phyloP scores from a whole-genome alignment of 192 early-diverging fungal genomes.

The Chytriomyces hyalinus region DNA sequence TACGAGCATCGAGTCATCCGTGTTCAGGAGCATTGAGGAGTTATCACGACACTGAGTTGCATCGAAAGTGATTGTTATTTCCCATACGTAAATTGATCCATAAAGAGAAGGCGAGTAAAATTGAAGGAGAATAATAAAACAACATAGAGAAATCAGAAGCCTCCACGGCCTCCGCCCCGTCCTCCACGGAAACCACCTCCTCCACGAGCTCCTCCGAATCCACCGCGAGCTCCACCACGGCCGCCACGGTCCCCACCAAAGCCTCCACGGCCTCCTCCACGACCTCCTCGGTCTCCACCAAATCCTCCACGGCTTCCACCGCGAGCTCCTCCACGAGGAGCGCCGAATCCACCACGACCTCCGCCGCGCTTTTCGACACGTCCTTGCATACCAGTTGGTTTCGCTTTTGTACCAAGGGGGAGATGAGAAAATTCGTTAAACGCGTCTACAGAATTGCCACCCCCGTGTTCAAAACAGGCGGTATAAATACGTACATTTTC shows the following conservation, averaged over 20 bases:
- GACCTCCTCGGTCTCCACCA: conserved; percentile 37
- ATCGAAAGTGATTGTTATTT: too few species aligned
- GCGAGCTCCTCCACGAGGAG: conserved; percentile 46
- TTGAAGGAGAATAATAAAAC: background rate
- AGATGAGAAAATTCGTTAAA: background rate
- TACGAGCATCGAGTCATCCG: too few species aligned
- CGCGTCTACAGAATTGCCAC: background rate
- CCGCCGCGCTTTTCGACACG: conserved; percentile 62
- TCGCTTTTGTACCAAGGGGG: conserved; percentile 45
- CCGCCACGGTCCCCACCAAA: conserved; percentile 25
- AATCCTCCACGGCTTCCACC: conserved; percentile 51
- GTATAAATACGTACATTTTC: conserved; percentile 57
- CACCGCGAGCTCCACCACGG: conserved; percentile 28
- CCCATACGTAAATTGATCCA: too few species aligned
- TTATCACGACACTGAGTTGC: too few species aligned
- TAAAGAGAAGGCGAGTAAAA: background rate
- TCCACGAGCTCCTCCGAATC: conserved; percentile 47
- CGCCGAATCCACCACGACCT: conserved; percentile 40
- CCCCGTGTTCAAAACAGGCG: background rate
- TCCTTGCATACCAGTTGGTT: conserved; percentile 65
- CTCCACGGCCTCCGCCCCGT: conserved; percentile 40
- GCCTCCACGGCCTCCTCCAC: conserved; percentile 38
- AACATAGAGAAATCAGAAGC: conserved; percentile 46
- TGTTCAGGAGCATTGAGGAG: too few species aligned
- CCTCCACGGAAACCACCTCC: conserved; percentile 44